Evolutionary conservation across 1,284 basidiomycete species (phyloP), one percentile per base, ranked within the genome.

Genomic region (Malassezia obtusa): DNA sequence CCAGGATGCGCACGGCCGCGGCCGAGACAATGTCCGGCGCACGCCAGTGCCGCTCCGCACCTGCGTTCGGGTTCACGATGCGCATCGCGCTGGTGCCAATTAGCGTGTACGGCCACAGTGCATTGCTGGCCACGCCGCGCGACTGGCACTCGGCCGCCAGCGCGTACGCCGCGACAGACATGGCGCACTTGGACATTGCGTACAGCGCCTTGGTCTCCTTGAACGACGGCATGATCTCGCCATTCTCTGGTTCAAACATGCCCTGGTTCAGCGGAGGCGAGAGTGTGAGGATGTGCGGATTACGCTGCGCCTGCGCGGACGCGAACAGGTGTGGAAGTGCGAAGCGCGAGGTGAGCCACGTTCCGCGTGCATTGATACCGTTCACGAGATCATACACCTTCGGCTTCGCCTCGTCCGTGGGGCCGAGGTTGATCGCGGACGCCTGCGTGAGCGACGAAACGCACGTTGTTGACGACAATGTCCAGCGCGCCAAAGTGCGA

Each of bases 391-490:
- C 51, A 17, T 46, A 47, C 26, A 22, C 54, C 54, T 74, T 74
- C 15, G 66, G 60, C 12, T 37, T 58, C 1, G 62, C 58, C 8
- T 56, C 43, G 0, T 52, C 30, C 0, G 70, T 70, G 1, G 62
- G 56, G 0, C 58, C 58, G 52, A 74, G 57, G 12, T 60, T 66
- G 54, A 74, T 74, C 4, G 73, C 73, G 4, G 67, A 69, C 2
- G 67, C 64, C 59, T 60, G 35, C n/a, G 25, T n/a, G 3, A 7
- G n/a, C 15, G 17, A 12, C 9, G 10, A 10, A 7, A 41, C 49
- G 37, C 22, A 67, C 71, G 38, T 75, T 75, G 58, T 75, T 75
- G 41, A 75, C 49, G 10, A 74, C 54, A 15, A 75, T 64, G 37
- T 75, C 73, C 11, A 75, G 43, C 1, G 61, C 62, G 1, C 71